These are phyloP conservation scores for Martiniozyma abietophila DNA, from an alignment of 805 yeast genomes.

Conservation along the genomic window DNA sequence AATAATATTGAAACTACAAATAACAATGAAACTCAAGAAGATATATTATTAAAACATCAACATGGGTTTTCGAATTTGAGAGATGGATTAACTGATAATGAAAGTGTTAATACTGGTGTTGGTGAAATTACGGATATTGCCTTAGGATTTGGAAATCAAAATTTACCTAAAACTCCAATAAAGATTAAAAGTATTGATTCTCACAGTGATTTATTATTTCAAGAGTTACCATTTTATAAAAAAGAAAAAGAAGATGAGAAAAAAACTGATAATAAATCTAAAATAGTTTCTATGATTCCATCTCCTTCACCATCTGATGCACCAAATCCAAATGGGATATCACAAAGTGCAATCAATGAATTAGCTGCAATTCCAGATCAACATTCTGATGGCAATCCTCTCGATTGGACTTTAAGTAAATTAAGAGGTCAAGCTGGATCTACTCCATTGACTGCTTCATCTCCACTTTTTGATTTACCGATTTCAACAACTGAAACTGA, in stretches of 20 bases:
- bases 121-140: too few relatives aligned
- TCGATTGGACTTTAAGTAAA: constrained; percentile 63
- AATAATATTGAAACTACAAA: constrained; percentile 12
- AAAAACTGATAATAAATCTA: constrained; percentile 9
- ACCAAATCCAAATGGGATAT: constrained; percentile 36
- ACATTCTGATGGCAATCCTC: constrained; percentile 56
- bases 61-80: constrained; percentile 38
- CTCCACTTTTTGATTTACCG: background rate
- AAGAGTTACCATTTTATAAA: constrained; percentile 20
- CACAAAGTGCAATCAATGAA: constrained; percentile 56
- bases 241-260: constrained; percentile 1
- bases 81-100: too few relatives aligned
- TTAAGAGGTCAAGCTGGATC: constrained; percentile 53
- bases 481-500: background rate
- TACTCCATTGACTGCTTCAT: constrained; percentile 1
- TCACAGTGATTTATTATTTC: constrained; percentile 7
- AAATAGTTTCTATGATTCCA: constrained; percentile 23
- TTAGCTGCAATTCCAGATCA: constrained; percentile 84
- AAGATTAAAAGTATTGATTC: too few relatives aligned
- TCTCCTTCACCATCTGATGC: constrained; percentile 26
- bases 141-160: too few relatives aligned
- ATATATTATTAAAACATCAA: constrained; percentile 36
- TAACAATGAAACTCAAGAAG: too few relatives aligned
- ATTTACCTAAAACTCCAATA: too few relatives aligned
- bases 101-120: too few relatives aligned